Conservation (phyloP, 208 protist species). For the Leishmania turanica region DNA sequence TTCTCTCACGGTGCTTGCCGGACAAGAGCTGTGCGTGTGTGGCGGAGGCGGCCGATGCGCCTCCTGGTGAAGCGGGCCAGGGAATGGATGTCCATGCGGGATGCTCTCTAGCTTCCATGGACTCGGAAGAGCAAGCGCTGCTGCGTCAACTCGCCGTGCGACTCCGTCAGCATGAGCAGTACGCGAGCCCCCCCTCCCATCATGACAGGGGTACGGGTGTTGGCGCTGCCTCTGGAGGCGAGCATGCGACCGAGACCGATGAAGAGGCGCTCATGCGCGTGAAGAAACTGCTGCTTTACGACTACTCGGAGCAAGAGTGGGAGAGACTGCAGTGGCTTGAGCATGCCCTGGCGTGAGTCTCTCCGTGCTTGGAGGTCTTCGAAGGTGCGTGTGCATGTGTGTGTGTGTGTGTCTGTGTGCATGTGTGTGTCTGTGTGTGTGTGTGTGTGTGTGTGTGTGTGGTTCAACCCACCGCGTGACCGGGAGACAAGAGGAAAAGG, state of each 20-base stretch:
- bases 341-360: slow-evolving; percentile 6
- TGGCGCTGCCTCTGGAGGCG: slow-evolving; percentile 1
- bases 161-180: slow-evolving; percentile 6
- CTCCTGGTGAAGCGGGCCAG: background rate
- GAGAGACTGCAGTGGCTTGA: slow-evolving; percentile 40
- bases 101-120: background rate
- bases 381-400: background rate
- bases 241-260: slow-evolving; percentile 1
- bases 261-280: slow-evolving; percentile 17
- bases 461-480: background rate
- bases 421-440: background rate
- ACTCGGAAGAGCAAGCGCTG: slow-evolving; percentile 2
- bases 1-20: slow-evolving; percentile 13
- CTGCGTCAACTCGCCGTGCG: slow-evolving; percentile 11
- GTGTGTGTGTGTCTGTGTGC: background rate
- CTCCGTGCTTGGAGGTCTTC: background rate
- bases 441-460: background rate
- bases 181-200: background rate
- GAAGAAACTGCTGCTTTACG: slow-evolving; percentile 46
- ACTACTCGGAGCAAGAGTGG: slow-evolving; percentile 68
- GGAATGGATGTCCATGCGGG: background rate
- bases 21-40: background rate
- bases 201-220: background rate
- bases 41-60: background rate
- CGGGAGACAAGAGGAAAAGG: background rate